Percentiles rank a stretch among this genome's conserved stretches.
Conservation (phyloP, 2,329 filamentous ascomycete species). For the Pseudogymnoascus sp. region DNA sequence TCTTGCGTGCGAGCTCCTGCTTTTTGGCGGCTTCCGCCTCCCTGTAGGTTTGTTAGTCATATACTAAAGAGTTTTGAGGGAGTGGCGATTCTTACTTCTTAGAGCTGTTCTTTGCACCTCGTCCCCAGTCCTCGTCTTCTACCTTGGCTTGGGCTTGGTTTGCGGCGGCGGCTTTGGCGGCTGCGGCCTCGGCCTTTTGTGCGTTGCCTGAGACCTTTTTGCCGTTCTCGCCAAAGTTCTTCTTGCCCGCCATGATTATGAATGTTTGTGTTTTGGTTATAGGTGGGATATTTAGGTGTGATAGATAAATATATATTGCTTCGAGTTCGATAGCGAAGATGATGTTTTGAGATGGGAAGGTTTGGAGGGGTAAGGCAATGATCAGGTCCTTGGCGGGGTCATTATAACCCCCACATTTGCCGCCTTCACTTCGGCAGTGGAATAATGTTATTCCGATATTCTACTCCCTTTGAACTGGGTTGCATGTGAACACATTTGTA, state of each 20-base stretch:
- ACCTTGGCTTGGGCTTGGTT: slow-evolving; percentile 56
- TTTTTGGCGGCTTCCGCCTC: slow-evolving; percentile 79
- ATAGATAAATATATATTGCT: not conserved
- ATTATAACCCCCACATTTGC: slow-evolving; percentile 8
- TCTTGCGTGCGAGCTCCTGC: slow-evolving; percentile 75
- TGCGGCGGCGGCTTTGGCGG: slow-evolving; percentile 66
- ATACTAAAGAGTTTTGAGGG: not conserved
- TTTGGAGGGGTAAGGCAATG: not conserved
- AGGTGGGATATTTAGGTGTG: not conserved
- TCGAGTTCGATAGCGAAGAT: not conserved
- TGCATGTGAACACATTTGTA: not conserved
- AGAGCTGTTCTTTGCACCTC: slow-evolving; percentile 73
- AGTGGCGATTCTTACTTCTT: slow-evolving; percentile 66
- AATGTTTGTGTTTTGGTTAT: not conserved
- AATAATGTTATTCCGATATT: not conserved
- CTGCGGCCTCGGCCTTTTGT: slow-evolving; percentile 82
- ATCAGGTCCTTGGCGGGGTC: not conserved
- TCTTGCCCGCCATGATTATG: slow-evolving; percentile 61
- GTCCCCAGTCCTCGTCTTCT: slow-evolving; percentile 72
- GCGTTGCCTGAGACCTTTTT: slow-evolving; percentile 90
- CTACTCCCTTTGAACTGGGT: not conserved
- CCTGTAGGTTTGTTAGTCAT: slow-evolving; percentile 37
- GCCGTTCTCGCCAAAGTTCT: slow-evolving; percentile 62
- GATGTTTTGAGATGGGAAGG: not conserved
- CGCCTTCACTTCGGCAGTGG: not conserved